A percentile compares a stretch with the other conserved stretches of the same genome.
These are phyloP conservation scores for Vicia faba DNA, from an alignment of 306 rosid species.

Conservation along the genomic window DNA sequence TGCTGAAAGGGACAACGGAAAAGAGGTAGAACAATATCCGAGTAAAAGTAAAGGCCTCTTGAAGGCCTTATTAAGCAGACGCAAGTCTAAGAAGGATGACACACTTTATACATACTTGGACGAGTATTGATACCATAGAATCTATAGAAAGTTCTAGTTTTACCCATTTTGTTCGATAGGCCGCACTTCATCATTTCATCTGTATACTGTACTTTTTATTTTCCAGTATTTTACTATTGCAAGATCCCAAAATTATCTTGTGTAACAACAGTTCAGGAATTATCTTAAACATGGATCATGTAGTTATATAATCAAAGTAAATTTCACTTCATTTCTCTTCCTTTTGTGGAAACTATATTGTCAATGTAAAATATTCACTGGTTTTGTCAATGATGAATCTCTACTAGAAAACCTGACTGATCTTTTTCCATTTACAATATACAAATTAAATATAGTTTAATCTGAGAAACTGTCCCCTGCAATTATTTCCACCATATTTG, in stretches of 20 bases:
- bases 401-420: no score
- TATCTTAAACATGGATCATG: constrained; percentile 30
- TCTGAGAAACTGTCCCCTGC: constrained; percentile 2
- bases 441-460: neutral
- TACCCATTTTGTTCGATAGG: constrained; percentile 35
- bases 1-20: constrained; percentile 71
- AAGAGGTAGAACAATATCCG: constrained; percentile 74
- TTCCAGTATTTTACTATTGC: constrained; percentile 1
- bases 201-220: constrained; percentile 29
- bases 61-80: constrained; percentile 93
- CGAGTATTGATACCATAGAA: constrained; percentile 63
- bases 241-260: constrained; percentile 30
- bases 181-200: constrained; percentile 30
- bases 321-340: constrained; percentile 28
- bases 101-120: constrained; percentile 88
- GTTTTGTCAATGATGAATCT: no score
- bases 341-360: neutral
- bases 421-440: no score
- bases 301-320: constrained; percentile 40
- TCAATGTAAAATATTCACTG: no score
- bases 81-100: constrained; percentile 96
- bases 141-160: constrained; percentile 37
- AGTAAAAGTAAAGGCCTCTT: constrained; percentile 94
- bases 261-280: constrained; percentile 34
- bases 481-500: neutral